phyloP scores from a whole-genome alignment of 1,284 basidiomycete genomes.

The Chalciporus sp. region DNA sequence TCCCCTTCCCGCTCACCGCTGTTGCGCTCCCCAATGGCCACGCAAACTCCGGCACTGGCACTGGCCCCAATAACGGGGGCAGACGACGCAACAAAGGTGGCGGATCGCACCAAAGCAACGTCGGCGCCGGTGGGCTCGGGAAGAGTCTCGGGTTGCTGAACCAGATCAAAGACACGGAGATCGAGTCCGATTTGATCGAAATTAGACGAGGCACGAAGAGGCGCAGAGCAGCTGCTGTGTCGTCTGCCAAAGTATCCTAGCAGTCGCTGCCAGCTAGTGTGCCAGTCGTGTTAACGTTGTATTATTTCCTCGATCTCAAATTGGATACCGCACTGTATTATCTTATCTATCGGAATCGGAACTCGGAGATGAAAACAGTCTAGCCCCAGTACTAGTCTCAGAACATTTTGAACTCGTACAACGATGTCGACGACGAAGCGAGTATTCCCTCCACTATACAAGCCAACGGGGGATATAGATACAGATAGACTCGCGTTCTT shows the following conservation, averaged over 20 bases:
- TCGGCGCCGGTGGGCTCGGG: constrained; percentile 59
- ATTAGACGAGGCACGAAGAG: constrained; percentile 74
- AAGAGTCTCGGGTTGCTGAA: constrained; percentile 61
- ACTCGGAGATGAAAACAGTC: constrained; percentile 22
- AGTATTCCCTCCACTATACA: constrained; percentile 56
- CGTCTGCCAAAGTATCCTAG: constrained; percentile 33
- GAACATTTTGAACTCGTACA: neutral
- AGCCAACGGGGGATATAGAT: constrained; percentile 55
- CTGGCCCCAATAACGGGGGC: constrained; percentile 45
- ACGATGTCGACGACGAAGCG: constrained; percentile 28
- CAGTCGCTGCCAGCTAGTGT: neutral
- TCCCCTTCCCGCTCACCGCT: constrained; percentile 72
- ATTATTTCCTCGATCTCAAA: neutral
- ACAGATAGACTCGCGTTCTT: constrained; percentile 84
- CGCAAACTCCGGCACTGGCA: constrained; percentile 35
- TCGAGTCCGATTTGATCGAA: constrained; percentile 73
- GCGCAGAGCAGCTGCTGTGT: constrained; percentile 52
- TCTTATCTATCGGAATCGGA: constrained; percentile 37
- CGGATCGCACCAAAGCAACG: constrained; percentile 51
- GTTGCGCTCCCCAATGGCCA: constrained; percentile 35
- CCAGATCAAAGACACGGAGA: constrained; percentile 62
- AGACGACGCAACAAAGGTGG: constrained; percentile 60
- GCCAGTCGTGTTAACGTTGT: neutral
- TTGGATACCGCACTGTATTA: constrained; percentile 19
- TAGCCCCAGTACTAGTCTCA: too few relatives aligned